Percentiles rank a stretch among this genome's conserved stretches.
phyloP scores from a whole-genome alignment of 345 rosid genomes.

The sweet orange (Citrus sinensis) region DNA sequence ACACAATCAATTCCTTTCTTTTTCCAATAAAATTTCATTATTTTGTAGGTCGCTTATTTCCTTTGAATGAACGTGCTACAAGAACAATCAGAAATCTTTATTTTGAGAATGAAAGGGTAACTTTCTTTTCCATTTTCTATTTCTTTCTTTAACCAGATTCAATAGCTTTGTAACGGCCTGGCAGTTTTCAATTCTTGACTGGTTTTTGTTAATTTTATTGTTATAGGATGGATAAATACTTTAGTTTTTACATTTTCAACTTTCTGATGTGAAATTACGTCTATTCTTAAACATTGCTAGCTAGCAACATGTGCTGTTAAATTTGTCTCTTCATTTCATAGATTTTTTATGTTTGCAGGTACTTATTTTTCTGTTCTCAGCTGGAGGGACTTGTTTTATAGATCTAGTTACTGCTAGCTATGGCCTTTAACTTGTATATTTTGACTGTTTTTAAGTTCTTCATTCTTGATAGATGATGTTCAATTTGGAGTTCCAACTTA shows the following conservation, averaged over 20 bases:
- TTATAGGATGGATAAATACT: neutral
- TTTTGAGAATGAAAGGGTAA: conserved; percentile 97
- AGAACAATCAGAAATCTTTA: conserved; percentile 88
- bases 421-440: neutral
- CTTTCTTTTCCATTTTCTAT: neutral
- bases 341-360: neutral
- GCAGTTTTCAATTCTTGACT: neutral
- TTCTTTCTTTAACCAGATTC: neutral
- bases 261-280: neutral
- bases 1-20: neutral
- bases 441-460: neutral
- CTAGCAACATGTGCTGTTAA: neutral
- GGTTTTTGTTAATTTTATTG: neutral
- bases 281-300: neutral
- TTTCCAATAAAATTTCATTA: neutral
- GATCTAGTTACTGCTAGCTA: neutral
- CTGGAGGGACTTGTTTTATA: neutral
- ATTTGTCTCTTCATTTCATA: neutral
- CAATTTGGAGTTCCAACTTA: neutral
- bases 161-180: neutral
- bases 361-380: conserved; percentile 2
- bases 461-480: neutral
- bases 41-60: conserved; percentile 64
- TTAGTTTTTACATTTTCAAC: neutral
- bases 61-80: conserved; percentile 82